These are phyloP conservation scores for Akanthomyces uredinophilus DNA, from an alignment of 2,329 filamentous ascomycete species.

Conservation along the genomic window DNA sequence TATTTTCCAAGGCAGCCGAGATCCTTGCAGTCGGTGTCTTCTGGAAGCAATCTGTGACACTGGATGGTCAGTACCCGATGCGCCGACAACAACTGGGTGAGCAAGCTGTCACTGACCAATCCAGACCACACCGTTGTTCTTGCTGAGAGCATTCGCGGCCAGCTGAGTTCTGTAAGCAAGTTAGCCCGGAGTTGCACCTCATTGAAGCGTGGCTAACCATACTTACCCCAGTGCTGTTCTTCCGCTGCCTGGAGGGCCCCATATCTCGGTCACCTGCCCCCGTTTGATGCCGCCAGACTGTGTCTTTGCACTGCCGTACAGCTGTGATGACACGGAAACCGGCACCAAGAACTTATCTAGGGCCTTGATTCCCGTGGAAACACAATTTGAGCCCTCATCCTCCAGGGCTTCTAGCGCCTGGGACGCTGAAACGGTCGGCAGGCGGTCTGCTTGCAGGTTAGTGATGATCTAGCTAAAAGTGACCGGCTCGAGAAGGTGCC, in stretches of 20 bases:
- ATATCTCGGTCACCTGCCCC: slow-evolving; percentile 80
- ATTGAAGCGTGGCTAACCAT: neutral
- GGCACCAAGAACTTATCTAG: slow-evolving; percentile 45
- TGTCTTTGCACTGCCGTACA: slow-evolving; percentile 15
- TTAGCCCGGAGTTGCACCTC: slow-evolving; percentile 10
- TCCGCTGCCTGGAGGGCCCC: slow-evolving; percentile 79
- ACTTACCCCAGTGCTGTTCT: slow-evolving; percentile 79
- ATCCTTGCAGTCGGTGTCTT: slow-evolving; percentile 28
- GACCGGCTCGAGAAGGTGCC: neutral
- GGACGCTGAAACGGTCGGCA: slow-evolving; percentile 72
- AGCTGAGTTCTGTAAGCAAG: slow-evolving; percentile 61
- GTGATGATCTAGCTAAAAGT: neutral
- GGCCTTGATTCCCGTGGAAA: slow-evolving; percentile 51
- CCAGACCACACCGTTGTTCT: slow-evolving; percentile 67
- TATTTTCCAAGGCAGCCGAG: slow-evolving; percentile 21
- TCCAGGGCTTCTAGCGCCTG: slow-evolving; percentile 61
- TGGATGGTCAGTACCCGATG: slow-evolving; percentile 5
- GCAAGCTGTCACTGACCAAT: slow-evolving; percentile 56
- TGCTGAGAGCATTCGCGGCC: slow-evolving; percentile 56
- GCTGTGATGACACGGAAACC: neutral
- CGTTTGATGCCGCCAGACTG: slow-evolving; percentile 57
- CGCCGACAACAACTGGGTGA: neutral
- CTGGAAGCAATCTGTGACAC: slow-evolving; percentile 43
- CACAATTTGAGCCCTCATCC: slow-evolving; percentile 41
- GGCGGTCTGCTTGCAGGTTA: slow-evolving; percentile 50